phyloP scores from a whole-genome alignment of 2,329 filamentous ascomycete genomes.

The Ascochyta fabae region DNA sequence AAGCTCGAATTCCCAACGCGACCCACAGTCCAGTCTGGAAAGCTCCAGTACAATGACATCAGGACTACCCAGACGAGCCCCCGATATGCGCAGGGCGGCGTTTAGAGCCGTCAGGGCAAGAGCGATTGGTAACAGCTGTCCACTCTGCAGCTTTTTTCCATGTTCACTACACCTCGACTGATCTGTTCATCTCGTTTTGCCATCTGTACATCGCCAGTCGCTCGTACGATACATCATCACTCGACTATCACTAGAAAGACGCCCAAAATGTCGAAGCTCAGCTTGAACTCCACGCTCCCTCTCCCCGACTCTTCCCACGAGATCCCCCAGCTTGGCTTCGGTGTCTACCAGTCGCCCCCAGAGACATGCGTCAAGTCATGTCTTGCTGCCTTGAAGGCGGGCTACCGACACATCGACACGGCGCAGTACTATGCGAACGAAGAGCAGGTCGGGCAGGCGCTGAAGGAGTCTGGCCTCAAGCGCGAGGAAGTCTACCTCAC shows the following conservation, averaged over 20 bases:
- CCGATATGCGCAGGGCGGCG: slow-evolving; percentile 9
- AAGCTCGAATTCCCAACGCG: neutral
- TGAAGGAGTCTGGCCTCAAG: slow-evolving; percentile 62
- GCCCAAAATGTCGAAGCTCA: slow-evolving; percentile 37
- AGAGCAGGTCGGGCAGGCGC: slow-evolving; percentile 67
- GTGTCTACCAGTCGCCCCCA: slow-evolving; percentile 68
- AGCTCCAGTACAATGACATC: slow-evolving; percentile 18
- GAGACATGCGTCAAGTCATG: slow-evolving; percentile 65
- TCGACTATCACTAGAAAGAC: slow-evolving; percentile 9
- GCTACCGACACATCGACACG: slow-evolving; percentile 71
- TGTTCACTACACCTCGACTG: slow-evolving; percentile 15
- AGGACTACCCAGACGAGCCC: slow-evolving; percentile 16
- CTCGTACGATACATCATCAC: slow-evolving; percentile 9
- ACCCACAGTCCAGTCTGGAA: slow-evolving; percentile 6
- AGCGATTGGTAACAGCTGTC: slow-evolving; percentile 3
- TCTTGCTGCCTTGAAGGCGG: slow-evolving; percentile 62
- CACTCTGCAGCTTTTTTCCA: slow-evolving; percentile 11
- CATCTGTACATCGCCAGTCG: slow-evolving; percentile 3
- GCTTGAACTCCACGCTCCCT: slow-evolving; percentile 57
- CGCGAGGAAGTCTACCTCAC: slow-evolving; percentile 71
- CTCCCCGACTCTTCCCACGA: slow-evolving; percentile 58
- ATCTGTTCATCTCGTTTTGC: slow-evolving; percentile 6
- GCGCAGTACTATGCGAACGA: slow-evolving; percentile 77
- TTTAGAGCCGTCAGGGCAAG: slow-evolving; percentile 10
- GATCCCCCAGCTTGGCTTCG: slow-evolving; percentile 74